Base-by-base conservation (phyloP, 345 rosid species). In the Dipteronia sinensis region DNA sequence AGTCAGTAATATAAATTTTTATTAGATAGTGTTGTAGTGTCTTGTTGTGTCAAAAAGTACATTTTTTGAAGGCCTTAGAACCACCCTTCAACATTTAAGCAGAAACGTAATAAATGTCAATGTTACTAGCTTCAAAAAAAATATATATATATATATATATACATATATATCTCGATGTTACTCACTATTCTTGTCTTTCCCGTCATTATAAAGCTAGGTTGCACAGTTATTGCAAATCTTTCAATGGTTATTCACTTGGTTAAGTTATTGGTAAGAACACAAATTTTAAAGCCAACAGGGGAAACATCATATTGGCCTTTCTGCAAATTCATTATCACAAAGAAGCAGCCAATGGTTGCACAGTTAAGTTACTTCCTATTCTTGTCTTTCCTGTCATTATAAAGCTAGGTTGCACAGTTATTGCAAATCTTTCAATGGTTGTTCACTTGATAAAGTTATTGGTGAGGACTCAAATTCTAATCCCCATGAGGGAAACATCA, bases 341-440 rank as follows among this genome's bases (percentile, higher is more conserved):
- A 75, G 63, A 66, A 65, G 51, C 70, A 31, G 55, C 72, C 31
- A 7, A 23, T 49, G 16, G 55, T 49, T 49, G 15, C 19, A 49
- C 55, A 15, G 55, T 49, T 49, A 49, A 49, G 55, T 49, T 13
- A 13, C 55, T 49, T 13, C 10, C 23, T 56, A 56, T 56, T n/a
- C 6, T 19, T n/a, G 63, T 58, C 55, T 58, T 58, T 17, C 25
- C 63, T 25, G 23, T 58, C 25, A 58, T 58, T 49, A 20, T 58
- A 58, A n/a, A 22, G 10, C 63, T 58, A 17, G 20, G 11, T 58
- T 58, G 25, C 63, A 58, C 63, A 58, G 63, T 17, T 1, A 6
- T 58, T 58, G 63, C 40, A 40, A 67, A 67, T 20, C 49, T 67
- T 67, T 58, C 63, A 49, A 64, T 49, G n/a, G 62, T n/a, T 15